phyloP scores from a whole-genome alignment of 257 asterid species.

The Petrea volubilis region DNA sequence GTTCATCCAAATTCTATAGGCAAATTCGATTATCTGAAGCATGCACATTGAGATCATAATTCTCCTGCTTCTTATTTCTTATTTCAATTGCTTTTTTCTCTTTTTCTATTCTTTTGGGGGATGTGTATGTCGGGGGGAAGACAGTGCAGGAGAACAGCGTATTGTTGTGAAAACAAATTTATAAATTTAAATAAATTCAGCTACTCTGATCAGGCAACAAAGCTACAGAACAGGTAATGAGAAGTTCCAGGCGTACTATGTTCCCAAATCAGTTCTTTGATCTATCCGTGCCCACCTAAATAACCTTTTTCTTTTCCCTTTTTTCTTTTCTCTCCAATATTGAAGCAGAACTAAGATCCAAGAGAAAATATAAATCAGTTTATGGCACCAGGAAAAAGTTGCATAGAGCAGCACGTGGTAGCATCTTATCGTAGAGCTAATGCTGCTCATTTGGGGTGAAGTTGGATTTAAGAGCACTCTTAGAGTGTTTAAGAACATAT shows the following conservation, averaged over 20 bases:
- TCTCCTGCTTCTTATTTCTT: background rate
- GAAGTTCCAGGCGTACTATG: slow-evolving; percentile 3
- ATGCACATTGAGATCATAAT: background rate
- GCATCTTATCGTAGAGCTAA: background rate
- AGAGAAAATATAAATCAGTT: background rate
- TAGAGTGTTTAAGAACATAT: background rate
- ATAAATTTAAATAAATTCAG: background rate
- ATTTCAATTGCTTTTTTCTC: background rate
- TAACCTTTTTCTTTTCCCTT: background rate
- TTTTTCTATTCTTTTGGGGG: background rate
- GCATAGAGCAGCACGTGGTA: background rate
- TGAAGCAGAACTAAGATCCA: background rate
- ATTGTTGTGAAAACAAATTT: background rate
- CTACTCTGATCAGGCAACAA: background rate
- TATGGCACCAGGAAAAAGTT: background rate
- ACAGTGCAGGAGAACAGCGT: background rate
- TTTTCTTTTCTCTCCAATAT: too few species aligned
- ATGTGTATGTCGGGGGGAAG: too few species aligned
- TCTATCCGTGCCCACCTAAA: background rate
- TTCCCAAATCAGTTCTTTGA: background rate
- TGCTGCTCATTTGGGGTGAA: background rate
- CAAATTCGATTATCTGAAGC: slow-evolving; percentile 7
- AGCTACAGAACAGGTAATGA: background rate
- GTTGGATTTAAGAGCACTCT: background rate
- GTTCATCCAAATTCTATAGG: background rate